Percentiles rank a stretch among this genome's conserved stretches.
Evolutionary conservation across 352 stramenopile species (phyloP).

Genomic region (Pythium vanterpoolii): DNA sequence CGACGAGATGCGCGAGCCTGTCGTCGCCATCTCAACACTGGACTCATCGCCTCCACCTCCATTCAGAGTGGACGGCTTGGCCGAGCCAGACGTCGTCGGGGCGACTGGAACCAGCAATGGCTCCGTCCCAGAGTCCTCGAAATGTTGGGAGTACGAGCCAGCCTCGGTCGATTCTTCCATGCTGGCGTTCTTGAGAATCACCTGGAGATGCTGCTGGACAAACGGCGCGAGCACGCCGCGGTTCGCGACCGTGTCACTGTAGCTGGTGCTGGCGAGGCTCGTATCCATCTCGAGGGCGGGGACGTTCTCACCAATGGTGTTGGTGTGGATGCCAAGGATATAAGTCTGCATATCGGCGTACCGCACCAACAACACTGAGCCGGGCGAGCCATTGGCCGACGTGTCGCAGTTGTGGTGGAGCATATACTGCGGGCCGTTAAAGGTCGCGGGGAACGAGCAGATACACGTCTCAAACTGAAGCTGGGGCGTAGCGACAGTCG

Average conservation of each 20-base stretch:
- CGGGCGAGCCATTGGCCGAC: slow-evolving; percentile 35
- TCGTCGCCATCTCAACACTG: background rate
- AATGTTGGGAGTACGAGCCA: background rate
- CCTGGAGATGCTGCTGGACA: slow-evolving; percentile 45
- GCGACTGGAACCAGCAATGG: background rate
- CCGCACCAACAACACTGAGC: slow-evolving; percentile 55
- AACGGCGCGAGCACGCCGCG: slow-evolving; percentile 48
- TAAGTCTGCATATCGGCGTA: slow-evolving; percentile 55
- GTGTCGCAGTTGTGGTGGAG: slow-evolving; percentile 65
- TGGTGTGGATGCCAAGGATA: slow-evolving; percentile 59
- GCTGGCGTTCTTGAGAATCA: slow-evolving; percentile 9
- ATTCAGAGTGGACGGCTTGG: too few relatives aligned
- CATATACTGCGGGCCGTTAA: slow-evolving; percentile 42
- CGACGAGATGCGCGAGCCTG: slow-evolving; percentile 1
- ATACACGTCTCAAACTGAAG: slow-evolving; percentile 47
- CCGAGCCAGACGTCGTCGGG: background rate
- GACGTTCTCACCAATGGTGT: slow-evolving; percentile 27
- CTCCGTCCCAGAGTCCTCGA: background rate
- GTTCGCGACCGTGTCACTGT: slow-evolving; percentile 38
- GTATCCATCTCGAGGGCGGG: slow-evolving; percentile 12
- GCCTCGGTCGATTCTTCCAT: background rate
- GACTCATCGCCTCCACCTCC: background rate
- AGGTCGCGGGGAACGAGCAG: slow-evolving; percentile 41
- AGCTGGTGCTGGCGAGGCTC: slow-evolving; percentile 7
- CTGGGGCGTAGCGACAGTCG: slow-evolving; percentile 2